Evolutionary conservation across 352 stramenopile species (phyloP), one percentile per base, ranked within the genome.

Genomic region (Elongisporangium prolatum): DNA sequence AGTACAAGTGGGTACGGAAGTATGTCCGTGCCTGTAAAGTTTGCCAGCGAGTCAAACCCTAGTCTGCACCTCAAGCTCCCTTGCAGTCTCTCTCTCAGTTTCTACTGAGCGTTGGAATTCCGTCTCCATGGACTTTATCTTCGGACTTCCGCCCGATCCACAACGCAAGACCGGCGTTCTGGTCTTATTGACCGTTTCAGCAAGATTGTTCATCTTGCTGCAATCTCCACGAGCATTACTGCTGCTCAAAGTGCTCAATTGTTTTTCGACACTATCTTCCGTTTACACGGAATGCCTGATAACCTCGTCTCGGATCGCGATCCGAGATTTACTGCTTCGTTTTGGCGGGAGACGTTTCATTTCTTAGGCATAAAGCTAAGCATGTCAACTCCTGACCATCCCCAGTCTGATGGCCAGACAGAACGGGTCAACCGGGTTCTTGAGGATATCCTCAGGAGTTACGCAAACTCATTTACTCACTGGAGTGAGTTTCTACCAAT

Each of bases 111-210:
- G 48, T 13, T 66, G 55, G 61, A 2, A 69, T 38, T 60, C 54
- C 25, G 44, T 73, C 2, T 54, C 22, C 9, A 61, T 68, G 63
- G 63, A 74, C 61, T 71, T 71, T 25, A 28, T 67, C 24, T 68
- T 68, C 24, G 50, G 52, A 0, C 28, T 68, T 50, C 57, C 57
- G 34, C 37, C 13, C 18, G 54, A 72, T 48, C 1, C 16, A 5
- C 10, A 44, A 4, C 20, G 57, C 7, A 47, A 37, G 13, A 61
- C 50, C 8, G 61, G 54, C 10, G 54, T 64, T 1, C 11, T 69
- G 16, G 59, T 70, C n/a, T 70, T 48, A 61, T 73, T 8, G 57
- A 69, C 40, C 54, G 61, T 2, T 55, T 67, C 25, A 65, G 50
- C 40, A 74, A 66, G 63, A 71, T 71, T 50, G 51, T 66, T 2